Evolutionary conservation across 805 yeast genomes (phyloP), one percentile per base, ranked within the genome.

Genomic region (Lipomyces anomalus): DNA sequence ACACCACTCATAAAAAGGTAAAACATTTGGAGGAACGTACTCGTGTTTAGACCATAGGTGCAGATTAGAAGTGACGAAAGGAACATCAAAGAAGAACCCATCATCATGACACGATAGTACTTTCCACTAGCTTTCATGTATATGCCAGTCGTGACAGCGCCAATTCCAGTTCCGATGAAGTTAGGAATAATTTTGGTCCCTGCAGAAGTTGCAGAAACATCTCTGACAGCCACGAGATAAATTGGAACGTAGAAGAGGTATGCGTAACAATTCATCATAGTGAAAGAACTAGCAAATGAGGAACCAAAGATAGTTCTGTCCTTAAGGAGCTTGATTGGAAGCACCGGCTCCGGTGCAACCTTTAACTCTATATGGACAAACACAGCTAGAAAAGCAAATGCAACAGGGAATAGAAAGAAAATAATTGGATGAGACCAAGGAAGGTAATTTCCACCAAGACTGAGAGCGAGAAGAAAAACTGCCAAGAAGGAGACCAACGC

Each of bases 201-300:
- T 33, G 76, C 75, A 46, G 76, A 66, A 4, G 82, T 73, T 2
- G 85, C 75, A 2, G 75, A 58, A 32, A 76, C 61, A 11, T 70
- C 72, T 50, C 72, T 60, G 2, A 78, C 84, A 0, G 84, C 65
- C 13, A 75, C 66, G 62, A 75, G 79, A 57, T 71, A 83, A 17
- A 86, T 71, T 1, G 95, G 95, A 2, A 80, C 71, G 62, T 80
- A 85, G 65, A 72, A 86, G 44, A 85, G 60, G 52, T 72, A 70
- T 1, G 87, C 67, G 60, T 75, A 83, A 16, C 75, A 73, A 1
- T 78, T 72, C 83, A 84, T 84, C 4, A 86, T 78, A 61, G 73
- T 70, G 55, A 83, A 79, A 78, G 84, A 78, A 61, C 80, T 81
- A 36, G 82, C 72, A 45, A 84, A 65, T 0, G 87, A 79, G 0